Percentiles rank a stretch among this genome's conserved stretches.
Conservation (phyloP, 2,329 filamentous ascomycete species). For the Ophiostoma piceae region DNA sequence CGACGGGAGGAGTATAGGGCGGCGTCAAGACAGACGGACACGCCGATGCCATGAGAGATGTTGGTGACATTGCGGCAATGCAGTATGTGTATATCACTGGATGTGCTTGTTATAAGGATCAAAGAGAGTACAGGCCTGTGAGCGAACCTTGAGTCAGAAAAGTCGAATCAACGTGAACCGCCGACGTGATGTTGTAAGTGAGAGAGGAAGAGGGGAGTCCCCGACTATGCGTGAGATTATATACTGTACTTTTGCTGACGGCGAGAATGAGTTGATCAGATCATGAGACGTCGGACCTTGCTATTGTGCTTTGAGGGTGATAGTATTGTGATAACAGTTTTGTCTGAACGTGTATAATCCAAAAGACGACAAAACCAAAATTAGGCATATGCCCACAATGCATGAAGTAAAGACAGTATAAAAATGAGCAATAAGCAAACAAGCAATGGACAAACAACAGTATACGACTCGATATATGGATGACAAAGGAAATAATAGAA, state of each 20-base stretch:
- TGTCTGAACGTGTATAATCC: constrained; percentile 6
- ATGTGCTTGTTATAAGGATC: too few species aligned
- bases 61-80: not conserved
- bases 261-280: not conserved
- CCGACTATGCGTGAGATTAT: not conserved
- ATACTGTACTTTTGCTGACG: not conserved
- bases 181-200: not conserved
- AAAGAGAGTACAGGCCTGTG: too few species aligned
- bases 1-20: not conserved
- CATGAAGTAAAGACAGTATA: not conserved
- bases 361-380: not conserved
- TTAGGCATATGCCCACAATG: not conserved
- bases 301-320: not conserved
- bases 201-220: not conserved
- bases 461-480: constrained; percentile 10
- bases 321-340: not conserved
- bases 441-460: not conserved
- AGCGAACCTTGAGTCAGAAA: too few species aligned
- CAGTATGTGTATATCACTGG: not conserved
- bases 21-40: not conserved
- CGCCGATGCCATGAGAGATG: not conserved
- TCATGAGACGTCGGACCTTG: not conserved
- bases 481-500: constrained; percentile 4
- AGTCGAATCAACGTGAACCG: too few species aligned
- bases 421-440: constrained; percentile 11